Evolutionary conservation across 768 basidiomycete species (phyloP), one percentile per base, ranked within the genome.

Genomic region (Boletus rufocinnamomeus): DNA sequence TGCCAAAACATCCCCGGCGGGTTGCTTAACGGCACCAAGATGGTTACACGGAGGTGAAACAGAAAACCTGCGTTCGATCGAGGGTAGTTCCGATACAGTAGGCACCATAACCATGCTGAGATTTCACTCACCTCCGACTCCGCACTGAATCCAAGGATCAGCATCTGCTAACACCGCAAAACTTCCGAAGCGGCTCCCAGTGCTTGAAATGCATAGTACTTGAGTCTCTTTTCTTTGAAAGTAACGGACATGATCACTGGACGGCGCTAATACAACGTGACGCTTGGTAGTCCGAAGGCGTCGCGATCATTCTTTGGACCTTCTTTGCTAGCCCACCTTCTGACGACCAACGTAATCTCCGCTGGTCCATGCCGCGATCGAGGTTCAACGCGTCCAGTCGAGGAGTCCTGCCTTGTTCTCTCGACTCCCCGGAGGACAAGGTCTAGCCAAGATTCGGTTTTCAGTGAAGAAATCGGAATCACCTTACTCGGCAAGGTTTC

Each of bases 11-110:
- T 35, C 56, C 54, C 17, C 30, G 59, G 34, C 62, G 46, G 55
- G 62, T 57, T 64, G 49, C 65, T 56, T 65, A 50, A 62, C 52
- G 66, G 65, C 60, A 65, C 41, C 5, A 60, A 57, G 55, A 61
- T 55, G 52, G 53, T 30, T 52, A 41, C 35, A 48, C 59, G 63
- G 32, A 54, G 62, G 58, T 55, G 50, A 57, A 58, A 50, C 52
- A 32, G 35, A 2, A 60, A 50, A 41, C 30, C 50, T 55, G 58
- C 19, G 5, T 45, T 54, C 55, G 51, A 61, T 61, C 53, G 46
- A 55, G 49, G 47, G 44, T 41, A 28, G 16, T 45, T 58, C 56
- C 40, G 50, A 28, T 48, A 43, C 11, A 30, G 28, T 34, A n/a
- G 19, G 10, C 19, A 35, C 17, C 55, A 51, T 48, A 27, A 17